Percentiles rank a stretch among this genome's conserved stretches.
Conservation (phyloP, 2,329 filamentous ascomycete species). For the Trichoderma guizhouense region DNA sequence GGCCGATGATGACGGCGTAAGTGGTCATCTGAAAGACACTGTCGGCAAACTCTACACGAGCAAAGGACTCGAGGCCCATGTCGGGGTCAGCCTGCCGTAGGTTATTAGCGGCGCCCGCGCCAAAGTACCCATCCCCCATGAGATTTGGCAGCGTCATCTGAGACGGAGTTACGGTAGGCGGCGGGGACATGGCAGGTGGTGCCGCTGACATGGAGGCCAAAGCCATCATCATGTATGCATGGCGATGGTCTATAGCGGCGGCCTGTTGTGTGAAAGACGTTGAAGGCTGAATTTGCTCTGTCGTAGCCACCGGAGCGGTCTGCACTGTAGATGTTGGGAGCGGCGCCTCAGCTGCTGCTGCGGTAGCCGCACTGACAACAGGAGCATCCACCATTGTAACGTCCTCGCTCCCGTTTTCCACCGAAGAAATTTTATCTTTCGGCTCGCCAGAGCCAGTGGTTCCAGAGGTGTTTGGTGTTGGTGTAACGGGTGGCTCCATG, state of each 20-base stretch:
- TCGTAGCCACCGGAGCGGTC: constrained; percentile 19
- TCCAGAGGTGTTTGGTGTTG: background rate
- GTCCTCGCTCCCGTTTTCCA: constrained; percentile 14
- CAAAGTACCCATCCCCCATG: constrained; percentile 31
- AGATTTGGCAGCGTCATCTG: constrained; percentile 44
- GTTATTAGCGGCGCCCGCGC: constrained; percentile 30
- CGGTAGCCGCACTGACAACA: background rate
- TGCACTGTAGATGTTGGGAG: background rate
- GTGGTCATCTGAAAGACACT: constrained; percentile 78
- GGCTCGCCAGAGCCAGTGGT: background rate
- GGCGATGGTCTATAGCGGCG: constrained; percentile 36
- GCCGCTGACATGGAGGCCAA: constrained; percentile 39
- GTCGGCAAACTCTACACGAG: constrained; percentile 66
- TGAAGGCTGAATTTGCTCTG: constrained; percentile 31
- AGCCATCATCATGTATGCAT: constrained; percentile 46
- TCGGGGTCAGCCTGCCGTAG: constrained; percentile 35
- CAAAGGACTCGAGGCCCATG: constrained; percentile 54
- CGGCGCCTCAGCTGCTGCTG: constrained; percentile 13
- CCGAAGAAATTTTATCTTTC: background rate
- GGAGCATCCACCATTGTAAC: constrained; percentile 23
- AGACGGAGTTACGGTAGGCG: constrained; percentile 44
- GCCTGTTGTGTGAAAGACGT: constrained; percentile 34
- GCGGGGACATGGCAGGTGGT: constrained; percentile 38
- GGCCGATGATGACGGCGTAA: constrained; percentile 67
- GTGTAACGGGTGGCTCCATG: constrained; percentile 6